Evolutionary conservation across 2,329 filamentous ascomycete species (phyloP).

Genomic region (Phoma herbarum): DNA sequence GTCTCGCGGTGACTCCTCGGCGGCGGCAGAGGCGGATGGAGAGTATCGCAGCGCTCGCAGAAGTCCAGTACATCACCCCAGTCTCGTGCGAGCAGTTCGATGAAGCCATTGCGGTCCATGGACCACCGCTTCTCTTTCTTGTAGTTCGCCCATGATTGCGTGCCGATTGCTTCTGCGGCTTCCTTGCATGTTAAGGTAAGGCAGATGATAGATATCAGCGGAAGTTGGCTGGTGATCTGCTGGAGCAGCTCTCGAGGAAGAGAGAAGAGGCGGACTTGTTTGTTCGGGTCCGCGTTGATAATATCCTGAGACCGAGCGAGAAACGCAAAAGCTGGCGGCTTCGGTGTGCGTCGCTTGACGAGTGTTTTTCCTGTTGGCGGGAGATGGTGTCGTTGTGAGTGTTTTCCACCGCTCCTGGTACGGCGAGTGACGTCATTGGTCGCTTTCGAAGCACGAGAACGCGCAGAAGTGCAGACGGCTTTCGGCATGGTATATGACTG

Average conservation of each 20-base stretch:
- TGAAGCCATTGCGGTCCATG: not conserved
- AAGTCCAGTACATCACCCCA: conserved; percentile 1
- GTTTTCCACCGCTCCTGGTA: not conserved
- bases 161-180: conserved; percentile 1
- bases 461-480: not conserved
- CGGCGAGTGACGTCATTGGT: not conserved
- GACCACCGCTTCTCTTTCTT: conserved; percentile 1
- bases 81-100: not conserved
- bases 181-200: conserved; percentile 6
- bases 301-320: not conserved
- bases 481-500: not conserved
- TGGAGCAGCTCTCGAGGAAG: conserved; percentile 3
- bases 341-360: not conserved
- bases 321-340: not conserved
- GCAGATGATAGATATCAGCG: not conserved
- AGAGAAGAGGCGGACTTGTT: not conserved
- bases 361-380: not conserved
- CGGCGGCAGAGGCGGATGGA: not conserved
- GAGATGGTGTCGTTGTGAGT: not conserved
- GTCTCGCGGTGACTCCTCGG: conserved; percentile 2
- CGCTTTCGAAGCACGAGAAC: not conserved
- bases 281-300: conserved; percentile 3
- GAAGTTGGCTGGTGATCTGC: conserved; percentile 4
- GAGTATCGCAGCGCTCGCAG: conserved; percentile 3
- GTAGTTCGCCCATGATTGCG: conserved; percentile 1